These are phyloP conservation scores for Brasilioporus rufonigricans DNA, from an alignment of 768 basidiomycete genomes.

Conservation along the genomic window DNA sequence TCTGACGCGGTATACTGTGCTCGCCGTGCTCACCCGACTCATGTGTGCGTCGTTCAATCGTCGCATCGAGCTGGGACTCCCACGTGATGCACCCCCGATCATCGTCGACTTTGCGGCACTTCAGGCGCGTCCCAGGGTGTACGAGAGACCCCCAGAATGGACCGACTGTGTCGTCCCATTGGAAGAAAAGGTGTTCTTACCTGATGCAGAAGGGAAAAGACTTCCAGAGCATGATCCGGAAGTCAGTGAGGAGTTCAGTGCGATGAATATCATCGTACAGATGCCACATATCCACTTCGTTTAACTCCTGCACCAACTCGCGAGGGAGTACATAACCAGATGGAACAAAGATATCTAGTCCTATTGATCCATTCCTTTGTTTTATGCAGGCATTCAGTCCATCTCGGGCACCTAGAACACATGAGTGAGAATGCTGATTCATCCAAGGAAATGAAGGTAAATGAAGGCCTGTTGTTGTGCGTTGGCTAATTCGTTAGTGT, in stretches of 20 bases:
- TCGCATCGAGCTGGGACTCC: constrained; percentile 9
- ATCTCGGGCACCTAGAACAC: no score
- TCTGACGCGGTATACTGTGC: constrained; percentile 1
- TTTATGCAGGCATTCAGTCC: no score
- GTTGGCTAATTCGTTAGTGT: no score
- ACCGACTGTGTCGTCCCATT: neutral
- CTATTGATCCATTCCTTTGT: no score
- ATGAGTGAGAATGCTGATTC: no score
- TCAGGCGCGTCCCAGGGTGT: constrained; percentile 8
- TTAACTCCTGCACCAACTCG: neutral
- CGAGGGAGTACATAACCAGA: no score
- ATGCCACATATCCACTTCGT: constrained; percentile 12
- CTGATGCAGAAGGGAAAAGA: neutral
- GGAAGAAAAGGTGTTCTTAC: neutral
- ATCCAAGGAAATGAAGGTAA: no score
- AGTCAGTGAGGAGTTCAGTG: constrained; percentile 8
- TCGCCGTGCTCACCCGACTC: constrained; percentile 8
- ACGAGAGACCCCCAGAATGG: constrained; percentile 3
- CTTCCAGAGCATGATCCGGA: neutral
- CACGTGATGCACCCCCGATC: constrained; percentile 9
- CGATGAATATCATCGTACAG: constrained; percentile 9
- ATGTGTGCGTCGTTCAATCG: constrained; percentile 12
- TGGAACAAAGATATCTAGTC: no score
- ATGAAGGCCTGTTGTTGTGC: no score
- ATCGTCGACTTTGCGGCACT: constrained; percentile 10